Percentiles rank a stretch among this genome's conserved stretches.
These are phyloP conservation scores for Trichoderma asperelloides DNA, from an alignment of 495 filamentous ascomycete species.

Conservation along the genomic window DNA sequence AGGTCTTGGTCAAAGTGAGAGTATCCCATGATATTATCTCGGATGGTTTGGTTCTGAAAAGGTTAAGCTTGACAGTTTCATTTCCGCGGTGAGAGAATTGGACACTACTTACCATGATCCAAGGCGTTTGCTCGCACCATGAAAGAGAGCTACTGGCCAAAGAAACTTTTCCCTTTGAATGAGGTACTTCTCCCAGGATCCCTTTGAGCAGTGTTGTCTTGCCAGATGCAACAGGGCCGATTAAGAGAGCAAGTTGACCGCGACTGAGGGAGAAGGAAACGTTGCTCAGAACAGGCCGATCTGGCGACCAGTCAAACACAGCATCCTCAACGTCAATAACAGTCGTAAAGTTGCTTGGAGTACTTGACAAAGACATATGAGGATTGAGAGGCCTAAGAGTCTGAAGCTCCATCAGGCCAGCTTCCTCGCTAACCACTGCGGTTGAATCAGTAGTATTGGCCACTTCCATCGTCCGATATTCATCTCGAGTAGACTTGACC, in stretches of 20 bases:
- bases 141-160: conserved; percentile 8
- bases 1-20: conserved; percentile 40
- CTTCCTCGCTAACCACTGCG: not conserved
- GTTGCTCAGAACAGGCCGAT: conserved; percentile 21
- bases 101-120: conserved; percentile 30
- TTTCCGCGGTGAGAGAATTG: not conserved
- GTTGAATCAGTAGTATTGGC: not conserved
- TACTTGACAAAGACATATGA: not conserved
- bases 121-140: conserved; percentile 31
- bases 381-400: not conserved
- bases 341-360: not conserved
- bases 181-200: conserved; percentile 40
- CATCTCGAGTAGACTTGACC: conserved; percentile 21
- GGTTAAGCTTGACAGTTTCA: not conserved
- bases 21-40: conserved; percentile 43
- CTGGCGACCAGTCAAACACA: conserved; percentile 28
- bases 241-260: conserved; percentile 28
- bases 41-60: conserved; percentile 39
- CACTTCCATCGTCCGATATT: conserved; percentile 17
- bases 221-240: conserved; percentile 39
- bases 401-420: not conserved
- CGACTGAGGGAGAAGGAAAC: conserved; percentile 24
- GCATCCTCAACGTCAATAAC: conserved; percentile 21
- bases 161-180: conserved; percentile 18
- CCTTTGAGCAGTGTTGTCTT: conserved; percentile 41